Conservation (phyloP, 2,329 filamentous ascomycete species). For the Sporothrix mexicana region DNA sequence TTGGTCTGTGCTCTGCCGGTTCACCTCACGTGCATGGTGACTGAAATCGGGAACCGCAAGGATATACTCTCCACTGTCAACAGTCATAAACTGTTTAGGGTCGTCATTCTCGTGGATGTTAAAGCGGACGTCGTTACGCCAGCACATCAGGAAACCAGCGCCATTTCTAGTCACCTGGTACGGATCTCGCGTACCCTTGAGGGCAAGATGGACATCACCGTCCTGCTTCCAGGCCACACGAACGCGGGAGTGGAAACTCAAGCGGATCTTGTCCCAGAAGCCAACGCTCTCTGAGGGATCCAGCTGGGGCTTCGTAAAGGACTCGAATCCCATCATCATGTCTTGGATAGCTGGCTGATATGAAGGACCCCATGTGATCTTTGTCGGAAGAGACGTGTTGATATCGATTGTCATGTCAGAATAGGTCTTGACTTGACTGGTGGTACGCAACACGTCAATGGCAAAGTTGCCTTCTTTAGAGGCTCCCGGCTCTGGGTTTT, state of each 20-base stretch:
- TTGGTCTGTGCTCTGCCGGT: constrained; percentile 56
- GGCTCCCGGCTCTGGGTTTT: constrained; percentile 60
- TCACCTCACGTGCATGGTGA: constrained; percentile 76
- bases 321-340: constrained; percentile 99
- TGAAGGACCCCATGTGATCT: constrained; percentile 95
- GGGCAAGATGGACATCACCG: constrained; percentile 89
- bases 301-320: constrained; percentile 92
- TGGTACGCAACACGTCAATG: constrained; percentile 86
- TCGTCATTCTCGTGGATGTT: constrained; percentile 84
- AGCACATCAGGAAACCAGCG: constrained; percentile 97
- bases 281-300: constrained; percentile 93
- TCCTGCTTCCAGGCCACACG: constrained; percentile 92
- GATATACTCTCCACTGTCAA: constrained; percentile 94
- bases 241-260: constrained; percentile 91
- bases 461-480: constrained; percentile 71
- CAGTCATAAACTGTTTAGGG: constrained; percentile 90
- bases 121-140: constrained; percentile 92
- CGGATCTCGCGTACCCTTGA: constrained; percentile 91
- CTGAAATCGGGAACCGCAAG: constrained; percentile 94
- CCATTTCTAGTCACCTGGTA: constrained; percentile 92
- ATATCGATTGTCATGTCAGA: constrained; percentile 92
- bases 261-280: constrained; percentile 98
- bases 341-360: constrained; percentile 98
- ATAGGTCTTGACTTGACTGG: constrained; percentile 94
- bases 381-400: constrained; percentile 88